A percentile compares a stretch with the other conserved stretches of the same genome.
Evolutionary conservation across 352 stramenopile genomes (phyloP).

Genomic region (Globisporangium alternatum): DNA sequence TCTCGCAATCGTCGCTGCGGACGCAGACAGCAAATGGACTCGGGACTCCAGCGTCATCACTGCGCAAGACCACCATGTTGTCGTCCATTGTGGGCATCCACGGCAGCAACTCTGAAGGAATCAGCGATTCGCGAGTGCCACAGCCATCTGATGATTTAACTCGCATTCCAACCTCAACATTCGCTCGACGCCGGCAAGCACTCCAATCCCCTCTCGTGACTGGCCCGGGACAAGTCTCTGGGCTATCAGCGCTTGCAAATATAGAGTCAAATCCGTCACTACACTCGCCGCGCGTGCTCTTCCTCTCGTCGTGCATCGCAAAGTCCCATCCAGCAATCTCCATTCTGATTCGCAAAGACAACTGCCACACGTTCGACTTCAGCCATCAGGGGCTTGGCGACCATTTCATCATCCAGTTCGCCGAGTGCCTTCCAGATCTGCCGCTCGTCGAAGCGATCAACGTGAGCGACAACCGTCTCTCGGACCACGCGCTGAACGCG

Average conservation of each 20-base stretch:
- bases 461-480: slow-evolving; percentile 55
- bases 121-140: not conserved
- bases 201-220: slow-evolving; percentile 11
- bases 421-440: slow-evolving; percentile 51
- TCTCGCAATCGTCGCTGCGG: slow-evolving; percentile 15
- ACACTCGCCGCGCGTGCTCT: slow-evolving; percentile 48
- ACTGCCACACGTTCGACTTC: slow-evolving; percentile 48
- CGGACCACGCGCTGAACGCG: slow-evolving; percentile 42
- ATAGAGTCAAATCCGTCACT: slow-evolving; percentile 22
- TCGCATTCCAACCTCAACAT: not conserved
- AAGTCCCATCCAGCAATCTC: slow-evolving; percentile 39
- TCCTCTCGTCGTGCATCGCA: slow-evolving; percentile 47
- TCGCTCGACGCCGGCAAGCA: slow-evolving; percentile 14
- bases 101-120: not conserved
- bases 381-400: slow-evolving; percentile 64
- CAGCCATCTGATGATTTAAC: not conserved
- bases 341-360: slow-evolving; percentile 43
- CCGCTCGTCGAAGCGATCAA: slow-evolving; percentile 70
- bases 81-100: slow-evolving; percentile 11
- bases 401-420: slow-evolving; percentile 58
- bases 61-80: slow-evolving; percentile 1
- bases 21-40: slow-evolving; percentile 16
- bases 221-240: not conserved
- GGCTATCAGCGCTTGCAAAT: not conserved
- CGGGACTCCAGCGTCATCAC: not conserved